Percentiles rank a stretch among this genome's conserved stretches.
These are phyloP conservation scores for Pythium coloratum DNA, from an alignment of 352 stramenopile genomes.

Conservation along the genomic window DNA sequence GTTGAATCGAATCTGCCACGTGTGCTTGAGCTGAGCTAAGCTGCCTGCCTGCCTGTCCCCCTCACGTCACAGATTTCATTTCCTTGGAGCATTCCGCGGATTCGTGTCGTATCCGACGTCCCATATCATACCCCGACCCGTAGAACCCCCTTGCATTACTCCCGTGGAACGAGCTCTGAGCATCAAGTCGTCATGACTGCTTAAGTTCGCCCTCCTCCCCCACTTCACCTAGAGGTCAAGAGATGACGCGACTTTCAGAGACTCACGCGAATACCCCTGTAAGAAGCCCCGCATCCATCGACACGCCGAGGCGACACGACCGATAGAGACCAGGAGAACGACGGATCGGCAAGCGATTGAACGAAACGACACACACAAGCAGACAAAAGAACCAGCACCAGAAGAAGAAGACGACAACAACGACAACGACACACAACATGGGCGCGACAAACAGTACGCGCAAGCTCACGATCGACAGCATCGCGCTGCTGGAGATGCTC, in stretches of 20 bases:
- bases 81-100: not conserved
- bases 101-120: not conserved
- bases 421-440: slow-evolving; percentile 39
- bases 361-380: slow-evolving; percentile 25
- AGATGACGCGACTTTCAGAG: slow-evolving; percentile 34
- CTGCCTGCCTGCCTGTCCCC: not conserved
- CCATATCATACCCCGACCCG: not conserved
- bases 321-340: slow-evolving; percentile 15
- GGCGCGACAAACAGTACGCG: slow-evolving; percentile 76
- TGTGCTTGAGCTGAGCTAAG: not conserved
- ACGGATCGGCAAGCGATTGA: slow-evolving; percentile 8
- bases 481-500: slow-evolving; percentile 79
- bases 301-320: slow-evolving; percentile 19
- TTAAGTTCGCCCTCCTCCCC: slow-evolving; percentile 21
- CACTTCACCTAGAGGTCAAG: slow-evolving; percentile 22
- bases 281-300: slow-evolving; percentile 15
- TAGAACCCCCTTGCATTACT: slow-evolving; percentile 29
- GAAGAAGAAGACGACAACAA: slow-evolving; percentile 12
- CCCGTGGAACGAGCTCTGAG: slow-evolving; percentile 26
- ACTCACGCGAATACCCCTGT: slow-evolving; percentile 14
- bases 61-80: not conserved
- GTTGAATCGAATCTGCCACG: slow-evolving; percentile 10
- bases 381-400: slow-evolving; percentile 8
- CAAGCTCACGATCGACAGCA: slow-evolving; percentile 80
- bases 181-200: slow-evolving; percentile 31